These are phyloP conservation scores for Pascua sp. DNA, from an alignment of 1,284 basidiomycete species.

Conservation along the genomic window DNA sequence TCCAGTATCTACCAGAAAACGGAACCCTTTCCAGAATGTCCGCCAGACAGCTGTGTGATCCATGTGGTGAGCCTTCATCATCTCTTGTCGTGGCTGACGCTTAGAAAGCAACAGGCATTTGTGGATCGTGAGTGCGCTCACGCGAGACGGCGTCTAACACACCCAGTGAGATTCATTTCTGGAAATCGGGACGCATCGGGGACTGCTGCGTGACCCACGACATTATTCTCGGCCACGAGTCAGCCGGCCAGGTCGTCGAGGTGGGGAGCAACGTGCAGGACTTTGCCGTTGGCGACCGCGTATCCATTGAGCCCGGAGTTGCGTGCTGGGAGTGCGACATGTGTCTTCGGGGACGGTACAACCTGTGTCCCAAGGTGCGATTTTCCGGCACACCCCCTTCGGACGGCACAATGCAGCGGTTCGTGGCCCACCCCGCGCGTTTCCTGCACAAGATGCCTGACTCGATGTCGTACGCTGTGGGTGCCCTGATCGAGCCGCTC, in stretches of 20 bases:
- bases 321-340: slow-evolving; percentile 45
- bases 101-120: slow-evolving; percentile 26
- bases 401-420: slow-evolving; percentile 41
- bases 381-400: slow-evolving; percentile 39
- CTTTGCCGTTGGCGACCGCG: slow-evolving; percentile 48
- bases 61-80: slow-evolving; percentile 17
- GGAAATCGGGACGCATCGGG: slow-evolving; percentile 33
- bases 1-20: slow-evolving; percentile 27
- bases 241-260: slow-evolving; percentile 45
- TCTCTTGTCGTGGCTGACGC: slow-evolving; percentile 7
- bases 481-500: slow-evolving; percentile 48
- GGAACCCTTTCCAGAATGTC: slow-evolving; percentile 27
- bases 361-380: slow-evolving; percentile 38
- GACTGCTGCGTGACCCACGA: slow-evolving; percentile 34
- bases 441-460: slow-evolving; percentile 51
- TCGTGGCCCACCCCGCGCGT: slow-evolving; percentile 49
- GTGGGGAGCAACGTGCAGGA: slow-evolving; percentile 44
- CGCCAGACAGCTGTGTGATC: slow-evolving; percentile 27
- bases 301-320: slow-evolving; percentile 51
- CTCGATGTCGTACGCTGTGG: slow-evolving; percentile 45
- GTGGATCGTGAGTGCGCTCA: slow-evolving; percentile 12
- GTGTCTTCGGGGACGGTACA: slow-evolving; percentile 42
- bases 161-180: slow-evolving; percentile 27
- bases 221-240: slow-evolving; percentile 50
- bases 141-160: background rate